phyloP scores from a whole-genome alignment of 495 filamentous ascomycete species.

The Penicillium fimorum region DNA sequence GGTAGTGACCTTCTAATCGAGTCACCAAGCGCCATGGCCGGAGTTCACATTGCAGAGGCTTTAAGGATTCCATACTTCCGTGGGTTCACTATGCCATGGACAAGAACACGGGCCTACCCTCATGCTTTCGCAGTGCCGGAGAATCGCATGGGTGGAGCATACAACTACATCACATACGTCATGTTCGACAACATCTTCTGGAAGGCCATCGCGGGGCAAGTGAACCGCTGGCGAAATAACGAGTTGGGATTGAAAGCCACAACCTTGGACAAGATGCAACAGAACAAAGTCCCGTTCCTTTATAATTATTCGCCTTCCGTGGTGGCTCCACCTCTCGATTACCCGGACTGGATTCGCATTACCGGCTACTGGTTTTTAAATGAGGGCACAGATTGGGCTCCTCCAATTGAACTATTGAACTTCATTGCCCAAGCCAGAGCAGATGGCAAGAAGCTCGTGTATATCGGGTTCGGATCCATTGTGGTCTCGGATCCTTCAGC shows the following conservation, averaged over 20 bases:
- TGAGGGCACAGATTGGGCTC: constrained; percentile 72
- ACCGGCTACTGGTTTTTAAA: constrained; percentile 98
- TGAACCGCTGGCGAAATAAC: constrained; percentile 90
- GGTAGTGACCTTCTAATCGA: constrained; percentile 89
- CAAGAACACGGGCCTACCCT: constrained; percentile 89
- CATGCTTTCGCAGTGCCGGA: constrained; percentile 97
- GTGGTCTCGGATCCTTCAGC: constrained; percentile 88
- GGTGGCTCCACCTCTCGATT: constrained; percentile 89
- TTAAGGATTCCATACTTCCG: constrained; percentile 93
- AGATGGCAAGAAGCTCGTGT: constrained; percentile 90
- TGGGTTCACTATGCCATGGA: constrained; percentile 99
- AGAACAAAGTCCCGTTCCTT: constrained; percentile 93
- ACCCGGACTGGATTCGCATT: constrained; percentile 94
- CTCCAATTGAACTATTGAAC: constrained; percentile 67
- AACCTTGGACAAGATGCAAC: constrained; percentile 84
- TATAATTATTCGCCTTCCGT: constrained; percentile 96
- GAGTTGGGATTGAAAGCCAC: constrained; percentile 76
- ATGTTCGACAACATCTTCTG: constrained; percentile 98
- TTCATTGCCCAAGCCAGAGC: constrained; percentile 79
- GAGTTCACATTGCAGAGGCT: constrained; percentile 98
- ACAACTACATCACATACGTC: constrained; percentile 94
- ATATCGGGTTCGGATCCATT: constrained; percentile 95
- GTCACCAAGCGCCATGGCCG: constrained; percentile 94
- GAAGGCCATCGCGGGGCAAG: constrained; percentile 85
- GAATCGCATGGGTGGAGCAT: constrained; percentile 88